These are phyloP conservation scores for Porcisia deanei DNA, from an alignment of 208 protist genomes.

Conservation along the genomic window DNA sequence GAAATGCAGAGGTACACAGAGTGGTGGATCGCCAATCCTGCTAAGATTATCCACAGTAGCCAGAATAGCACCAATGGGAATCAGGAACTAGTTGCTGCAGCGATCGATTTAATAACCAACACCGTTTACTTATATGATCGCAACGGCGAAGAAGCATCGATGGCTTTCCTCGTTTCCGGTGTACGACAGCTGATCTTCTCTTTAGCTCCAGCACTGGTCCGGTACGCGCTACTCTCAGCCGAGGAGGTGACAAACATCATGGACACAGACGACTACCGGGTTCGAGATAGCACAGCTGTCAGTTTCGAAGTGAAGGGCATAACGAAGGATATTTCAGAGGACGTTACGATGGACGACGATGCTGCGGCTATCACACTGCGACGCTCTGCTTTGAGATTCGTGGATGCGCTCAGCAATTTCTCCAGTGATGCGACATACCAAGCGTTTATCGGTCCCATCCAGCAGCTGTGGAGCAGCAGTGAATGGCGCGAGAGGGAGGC, in stretches of 20 bases:
- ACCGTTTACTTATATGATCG: conserved; percentile 63
- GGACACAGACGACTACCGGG: conserved; percentile 75
- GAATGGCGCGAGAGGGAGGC: conserved; percentile 68
- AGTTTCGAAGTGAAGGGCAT: conserved; percentile 42
- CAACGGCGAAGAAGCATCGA: conserved; percentile 53
- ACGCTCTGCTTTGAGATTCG: conserved; percentile 69
- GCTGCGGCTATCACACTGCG: conserved; percentile 72
- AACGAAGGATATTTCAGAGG: conserved; percentile 74
- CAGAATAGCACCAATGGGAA: conserved; percentile 33
- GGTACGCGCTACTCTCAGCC: conserved; percentile 60
- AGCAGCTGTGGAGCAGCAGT: conserved; percentile 52
- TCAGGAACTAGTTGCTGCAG: conserved; percentile 54
- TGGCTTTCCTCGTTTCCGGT: conserved; percentile 44
- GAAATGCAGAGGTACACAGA: conserved; percentile 38
- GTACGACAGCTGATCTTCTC: conserved; percentile 36
- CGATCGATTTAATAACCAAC: conserved; percentile 66
- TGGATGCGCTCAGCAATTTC: conserved; percentile 67
- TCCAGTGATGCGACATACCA: conserved; percentile 46
- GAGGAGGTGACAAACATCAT: conserved; percentile 79
- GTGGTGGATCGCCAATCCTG: conserved; percentile 56
- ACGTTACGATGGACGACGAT: conserved; percentile 68
- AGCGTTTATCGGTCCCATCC: conserved; percentile 48
- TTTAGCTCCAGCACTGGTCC: conserved; percentile 57
- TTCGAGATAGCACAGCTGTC: conserved; percentile 58
- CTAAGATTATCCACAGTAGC: conserved; percentile 43